A percentile compares a stretch with the other conserved stretches of the same genome.
Conservation (phyloP, 2,329 filamentous ascomycete species). For the Akanthomyces dipterigenus region DNA sequence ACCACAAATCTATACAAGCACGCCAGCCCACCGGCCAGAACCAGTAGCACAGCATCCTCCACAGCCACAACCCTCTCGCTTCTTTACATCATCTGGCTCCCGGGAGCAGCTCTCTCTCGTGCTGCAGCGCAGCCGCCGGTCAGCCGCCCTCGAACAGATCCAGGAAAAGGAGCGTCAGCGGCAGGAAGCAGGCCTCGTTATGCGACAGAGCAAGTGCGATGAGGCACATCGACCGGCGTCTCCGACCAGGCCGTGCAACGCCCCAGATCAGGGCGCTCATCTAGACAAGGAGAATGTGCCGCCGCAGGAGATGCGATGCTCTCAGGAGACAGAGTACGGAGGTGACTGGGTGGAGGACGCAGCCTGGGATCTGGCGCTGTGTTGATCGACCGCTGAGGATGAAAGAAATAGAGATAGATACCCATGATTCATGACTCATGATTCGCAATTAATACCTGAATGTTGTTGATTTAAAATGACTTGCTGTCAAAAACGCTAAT, state of each 20-base stretch:
- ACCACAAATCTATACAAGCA: neutral
- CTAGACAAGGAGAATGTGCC: conserved; percentile 5
- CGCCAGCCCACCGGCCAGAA: neutral
- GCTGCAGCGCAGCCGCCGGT: conserved; percentile 28
- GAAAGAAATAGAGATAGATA: neutral
- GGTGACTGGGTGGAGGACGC: conserved; percentile 33
- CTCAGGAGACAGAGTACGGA: conserved; percentile 33
- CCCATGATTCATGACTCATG: neutral
- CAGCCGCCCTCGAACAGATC: conserved; percentile 24
- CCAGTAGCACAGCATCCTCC: neutral
- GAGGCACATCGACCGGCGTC: neutral
- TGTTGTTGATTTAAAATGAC: neutral
- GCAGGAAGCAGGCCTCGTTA: conserved; percentile 14
- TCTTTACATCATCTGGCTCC: conserved; percentile 32
- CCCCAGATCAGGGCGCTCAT: neutral
- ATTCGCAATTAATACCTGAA: neutral
- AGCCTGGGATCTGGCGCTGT: conserved; percentile 20
- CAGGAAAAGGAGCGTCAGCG: conserved; percentile 21
- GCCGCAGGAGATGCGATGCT: conserved; percentile 16
- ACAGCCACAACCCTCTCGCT: conserved; percentile 15
- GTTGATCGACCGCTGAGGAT: neutral
- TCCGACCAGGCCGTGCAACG: neutral
- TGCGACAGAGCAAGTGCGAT: neutral
- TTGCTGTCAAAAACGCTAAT: neutral
- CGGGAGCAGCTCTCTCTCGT: conserved; percentile 28